Evolutionary conservation across 2,329 filamentous ascomycete genomes (phyloP), one percentile per base, ranked within the genome.

Genomic region (Saccharata proteae): DNA sequence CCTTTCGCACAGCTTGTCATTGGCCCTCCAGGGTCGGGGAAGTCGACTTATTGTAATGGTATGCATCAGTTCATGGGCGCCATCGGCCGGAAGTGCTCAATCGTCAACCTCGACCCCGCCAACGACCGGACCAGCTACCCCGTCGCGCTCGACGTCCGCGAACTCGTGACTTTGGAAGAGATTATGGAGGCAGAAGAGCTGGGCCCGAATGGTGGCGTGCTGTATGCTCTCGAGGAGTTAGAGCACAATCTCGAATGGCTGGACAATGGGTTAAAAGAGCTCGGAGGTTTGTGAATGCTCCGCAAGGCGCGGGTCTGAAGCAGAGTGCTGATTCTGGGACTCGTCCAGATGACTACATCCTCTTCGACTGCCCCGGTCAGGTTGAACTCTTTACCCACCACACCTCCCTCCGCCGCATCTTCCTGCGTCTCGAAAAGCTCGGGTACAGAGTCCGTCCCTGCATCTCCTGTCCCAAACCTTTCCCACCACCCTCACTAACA

Each of bases 31-130:
- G 90, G 90, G 47, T 77, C 85, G 17, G 90, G 90, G 38, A 98
- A 98, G 63, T 94, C 85, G 42, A 98, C 90, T 6, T 94, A 93
- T 55, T 96, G 88, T 65, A 84, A 96, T 74, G 90, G 90, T 52
- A 93, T 98, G 81, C 83, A 94, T 51, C 90, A 98, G 61, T 98
- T 98, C 62, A 80, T 96, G 69, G 79, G 79, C 42, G 88, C 90
- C 40, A 93, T 98, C 52, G 85, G 86, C 38, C 80, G 90, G 35
- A 86, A 92, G 57, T 93, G 84, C 64, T 92, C 84, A 11, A 77
- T 96, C 21, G 83, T 94, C 37, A 98, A 98, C 54, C 77, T 98
- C 42, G 90, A 98, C 59, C 90, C 90, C 16, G 90, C 90, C 33
- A 98, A 98, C 64, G 88, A 96, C 49, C 77, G 79, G 38, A 90